Evolutionary conservation across 495 filamentous ascomycete species (phyloP).

Genomic region (Penicillium lividum): DNA sequence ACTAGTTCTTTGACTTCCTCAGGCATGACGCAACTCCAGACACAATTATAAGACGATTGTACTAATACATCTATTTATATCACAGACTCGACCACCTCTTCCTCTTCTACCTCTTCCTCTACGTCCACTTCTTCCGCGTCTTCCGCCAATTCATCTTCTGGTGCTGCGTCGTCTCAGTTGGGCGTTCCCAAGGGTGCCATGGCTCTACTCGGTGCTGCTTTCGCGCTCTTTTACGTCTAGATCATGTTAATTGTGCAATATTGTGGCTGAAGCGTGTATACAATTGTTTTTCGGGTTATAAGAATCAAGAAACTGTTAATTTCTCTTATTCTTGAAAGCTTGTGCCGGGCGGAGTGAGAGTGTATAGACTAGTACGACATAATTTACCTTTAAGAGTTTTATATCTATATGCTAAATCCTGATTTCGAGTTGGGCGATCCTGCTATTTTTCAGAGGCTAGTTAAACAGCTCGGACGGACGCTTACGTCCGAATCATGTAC

Average conservation of each 20-base stretch:
- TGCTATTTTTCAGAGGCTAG: too few relatives aligned
- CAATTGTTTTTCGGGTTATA: background rate
- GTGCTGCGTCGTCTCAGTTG: slow-evolving; percentile 12
- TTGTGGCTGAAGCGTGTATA: background rate
- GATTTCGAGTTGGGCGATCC: too few relatives aligned
- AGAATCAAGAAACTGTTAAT: background rate
- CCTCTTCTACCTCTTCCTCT: background rate
- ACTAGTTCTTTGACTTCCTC: slow-evolving; percentile 16
- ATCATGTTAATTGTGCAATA: slow-evolving; percentile 3
- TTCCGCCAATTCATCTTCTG: slow-evolving; percentile 1
- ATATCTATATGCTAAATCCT: too few relatives aligned
- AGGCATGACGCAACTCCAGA: slow-evolving; percentile 19
- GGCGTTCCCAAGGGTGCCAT: slow-evolving; percentile 9
- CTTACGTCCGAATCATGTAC: too few relatives aligned
- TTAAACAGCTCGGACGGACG: too few relatives aligned
- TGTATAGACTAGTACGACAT: background rate
- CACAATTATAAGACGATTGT: background rate
- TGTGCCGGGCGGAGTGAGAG: background rate
- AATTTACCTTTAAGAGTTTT: background rate
- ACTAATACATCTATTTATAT: background rate
- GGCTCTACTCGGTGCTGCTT: slow-evolving; percentile 16
- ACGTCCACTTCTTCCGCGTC: background rate
- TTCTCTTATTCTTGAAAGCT: background rate
- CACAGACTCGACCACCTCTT: background rate
- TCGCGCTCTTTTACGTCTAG: slow-evolving; percentile 15